Conservation (phyloP, 768 basidiomycete species). For the Pulveroboletus sp. region DNA sequence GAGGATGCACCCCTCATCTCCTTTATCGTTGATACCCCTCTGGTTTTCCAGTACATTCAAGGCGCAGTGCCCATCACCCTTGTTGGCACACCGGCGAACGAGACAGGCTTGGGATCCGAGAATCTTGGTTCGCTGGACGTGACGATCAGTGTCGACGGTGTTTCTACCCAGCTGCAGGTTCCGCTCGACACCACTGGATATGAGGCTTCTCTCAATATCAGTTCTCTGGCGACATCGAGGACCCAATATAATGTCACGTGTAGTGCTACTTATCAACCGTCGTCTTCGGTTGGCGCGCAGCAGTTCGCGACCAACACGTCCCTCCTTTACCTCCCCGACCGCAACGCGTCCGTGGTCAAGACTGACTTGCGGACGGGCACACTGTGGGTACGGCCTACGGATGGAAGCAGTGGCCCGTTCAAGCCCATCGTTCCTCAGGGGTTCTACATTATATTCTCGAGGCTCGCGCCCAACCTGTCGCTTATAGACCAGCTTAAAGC, state of each 20-base stretch:
- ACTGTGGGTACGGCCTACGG: slow-evolving; percentile 37
- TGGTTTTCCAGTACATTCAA: slow-evolving; percentile 35
- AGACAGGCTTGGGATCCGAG: neutral
- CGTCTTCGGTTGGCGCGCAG: slow-evolving; percentile 16
- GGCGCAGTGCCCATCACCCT: slow-evolving; percentile 33
- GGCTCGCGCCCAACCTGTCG: slow-evolving; percentile 51
- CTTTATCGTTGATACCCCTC: slow-evolving; percentile 38
- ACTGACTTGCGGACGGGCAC: slow-evolving; percentile 46
- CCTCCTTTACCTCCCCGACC: slow-evolving; percentile 42
- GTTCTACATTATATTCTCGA: slow-evolving; percentile 61
- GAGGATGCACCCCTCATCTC: slow-evolving; percentile 30
- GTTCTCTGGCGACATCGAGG: slow-evolving; percentile 26
- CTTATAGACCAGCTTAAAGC: slow-evolving; percentile 54
- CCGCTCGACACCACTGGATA: slow-evolving; percentile 38
- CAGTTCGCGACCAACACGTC: slow-evolving; percentile 30
- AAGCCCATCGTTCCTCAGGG: slow-evolving; percentile 62
- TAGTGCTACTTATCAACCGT: slow-evolving; percentile 27
- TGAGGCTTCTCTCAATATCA: slow-evolving; percentile 35
- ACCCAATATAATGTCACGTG: slow-evolving; percentile 35
- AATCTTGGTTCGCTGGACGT: slow-evolving; percentile 22
- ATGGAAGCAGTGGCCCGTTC: slow-evolving; percentile 20
- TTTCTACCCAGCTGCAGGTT: slow-evolving; percentile 25
- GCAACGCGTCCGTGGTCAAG: slow-evolving; percentile 42
- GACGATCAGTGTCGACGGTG: slow-evolving; percentile 28
- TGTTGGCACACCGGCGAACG: neutral